Evolutionary conservation across 2,329 filamentous ascomycete genomes (phyloP), one percentile per base, ranked within the genome.

Genomic region (Dothideomycetes sp.): DNA sequence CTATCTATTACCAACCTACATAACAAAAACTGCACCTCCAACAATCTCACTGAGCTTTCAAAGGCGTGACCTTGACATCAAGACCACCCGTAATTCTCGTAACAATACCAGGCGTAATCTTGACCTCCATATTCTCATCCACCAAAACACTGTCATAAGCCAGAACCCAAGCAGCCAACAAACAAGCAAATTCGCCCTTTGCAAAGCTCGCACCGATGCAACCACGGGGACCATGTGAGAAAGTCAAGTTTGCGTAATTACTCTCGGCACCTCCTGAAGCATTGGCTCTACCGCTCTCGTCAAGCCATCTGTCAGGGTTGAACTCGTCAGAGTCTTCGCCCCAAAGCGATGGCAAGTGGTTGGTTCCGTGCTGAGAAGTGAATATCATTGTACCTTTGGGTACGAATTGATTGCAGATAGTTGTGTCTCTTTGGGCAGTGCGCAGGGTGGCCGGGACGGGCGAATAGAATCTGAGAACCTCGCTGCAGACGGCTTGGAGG

Each of bases 401-500:
- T 5, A 70, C 53, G 41, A 49, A 48, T 6, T 62, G 53, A 13
- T 55, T 58, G 19, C 46, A 48, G 31, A 49, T 41, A 10, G 46
- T 44, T 4, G 49, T 49, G 28, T 50, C 47, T 9, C 43, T 44
- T 4, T 44, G 35, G 3, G 51, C 45, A 5, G 37, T 15, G 17
- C 50, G 46, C 3, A 42, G 30, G 3, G 48, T 47, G 9, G 44
- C 40, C 2, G 51, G 50, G 12, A 50, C 47, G 12, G 49, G 45
- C 5, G 45, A 47, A 33, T 48, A 50, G 22, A 51, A 43, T 1
- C 50, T 45, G 3, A 53, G 43, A 9, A 45, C 32, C 20, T 42
- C 67, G 48, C 65, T 64, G 54, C 63, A 67, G 46, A 69, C 62
- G 13, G 57, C 64, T 45, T 68, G 67, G 11, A 69, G 59, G 45